Conservation (phyloP, 495 filamentous ascomycete genomes). For the Terfezia claveryi region DNA sequence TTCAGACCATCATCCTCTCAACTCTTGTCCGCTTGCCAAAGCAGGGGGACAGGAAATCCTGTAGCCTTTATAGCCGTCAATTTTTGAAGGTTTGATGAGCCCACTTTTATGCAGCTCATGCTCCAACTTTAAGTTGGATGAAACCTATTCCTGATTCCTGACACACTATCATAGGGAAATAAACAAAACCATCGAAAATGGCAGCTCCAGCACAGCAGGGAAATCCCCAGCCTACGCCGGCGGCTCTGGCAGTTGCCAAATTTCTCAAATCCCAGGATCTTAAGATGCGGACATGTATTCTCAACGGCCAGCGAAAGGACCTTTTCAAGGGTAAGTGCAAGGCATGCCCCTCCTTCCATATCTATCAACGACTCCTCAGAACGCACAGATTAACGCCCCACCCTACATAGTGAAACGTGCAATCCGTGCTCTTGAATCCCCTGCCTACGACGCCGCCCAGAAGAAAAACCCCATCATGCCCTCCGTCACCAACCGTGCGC, state of each 20-base stretch:
- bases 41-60: too few relatives aligned
- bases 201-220: too few relatives aligned
- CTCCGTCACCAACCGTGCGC: constrained; percentile 61
- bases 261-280: constrained; percentile 69
- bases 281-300: constrained; percentile 76
- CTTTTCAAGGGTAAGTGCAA: constrained; percentile 65
- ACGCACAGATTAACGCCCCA: constrained; percentile 7
- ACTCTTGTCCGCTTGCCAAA: too few relatives aligned
- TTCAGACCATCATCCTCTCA: too few relatives aligned
- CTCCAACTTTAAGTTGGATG: too few relatives aligned
- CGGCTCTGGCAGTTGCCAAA: constrained; percentile 71
- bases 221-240: constrained; percentile 28
- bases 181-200: too few relatives aligned
- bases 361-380: constrained; percentile 2
- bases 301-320: constrained; percentile 92
- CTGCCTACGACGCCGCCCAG: constrained; percentile 55
- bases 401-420: constrained; percentile 70
- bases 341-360: background rate
- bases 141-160: too few relatives aligned
- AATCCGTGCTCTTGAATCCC: constrained; percentile 74
- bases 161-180: too few relatives aligned
- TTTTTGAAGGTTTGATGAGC: too few relatives aligned
- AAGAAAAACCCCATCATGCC: constrained; percentile 80
- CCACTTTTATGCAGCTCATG: too few relatives aligned
- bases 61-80: too few relatives aligned